phyloP scores from a whole-genome alignment of 495 filamentous ascomycete genomes.

The Neurospora tetraspora region DNA sequence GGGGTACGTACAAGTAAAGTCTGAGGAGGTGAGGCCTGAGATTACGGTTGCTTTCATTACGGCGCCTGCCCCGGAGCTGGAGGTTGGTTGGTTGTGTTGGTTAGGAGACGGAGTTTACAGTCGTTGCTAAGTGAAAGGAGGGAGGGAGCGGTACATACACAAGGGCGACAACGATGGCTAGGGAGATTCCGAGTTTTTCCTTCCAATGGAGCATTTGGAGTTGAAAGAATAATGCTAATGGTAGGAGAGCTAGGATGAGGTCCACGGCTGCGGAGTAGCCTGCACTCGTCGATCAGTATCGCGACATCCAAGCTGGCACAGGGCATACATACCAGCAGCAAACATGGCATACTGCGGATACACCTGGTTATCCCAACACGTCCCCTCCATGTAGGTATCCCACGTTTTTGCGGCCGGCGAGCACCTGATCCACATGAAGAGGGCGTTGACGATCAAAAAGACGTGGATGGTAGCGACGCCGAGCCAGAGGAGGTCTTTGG shows the following conservation, averaged over 20 bases:
- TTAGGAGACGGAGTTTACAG: background rate
- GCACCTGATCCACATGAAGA: conserved; percentile 27
- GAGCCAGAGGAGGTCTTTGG: conserved; percentile 16
- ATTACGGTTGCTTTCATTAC: conserved; percentile 23
- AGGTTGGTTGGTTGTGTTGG: background rate
- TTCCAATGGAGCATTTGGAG: conserved; percentile 23
- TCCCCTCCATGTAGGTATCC: conserved; percentile 18
- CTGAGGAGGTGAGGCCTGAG: conserved; percentile 11
- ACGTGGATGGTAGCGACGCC: conserved; percentile 26
- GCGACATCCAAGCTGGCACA: too few relatives aligned
- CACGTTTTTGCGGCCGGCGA: conserved; percentile 21
- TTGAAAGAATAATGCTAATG: conserved; percentile 23
- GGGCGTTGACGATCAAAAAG: conserved; percentile 21
- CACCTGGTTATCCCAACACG: conserved; percentile 20
- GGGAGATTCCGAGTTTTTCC: conserved; percentile 28
- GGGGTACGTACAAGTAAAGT: conserved; percentile 18
- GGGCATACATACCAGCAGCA: conserved; percentile 11
- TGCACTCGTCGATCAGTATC: too few relatives aligned
- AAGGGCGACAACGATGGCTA: conserved; percentile 33
- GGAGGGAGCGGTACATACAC: conserved; percentile 20
- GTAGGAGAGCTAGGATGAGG: conserved; percentile 24
- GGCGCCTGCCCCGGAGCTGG: conserved; percentile 20
- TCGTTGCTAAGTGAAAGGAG: background rate
- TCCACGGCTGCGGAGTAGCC: conserved; percentile 28
- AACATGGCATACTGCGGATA: conserved; percentile 18